Percentiles rank a stretch among this genome's conserved stretches.
phyloP scores from a whole-genome alignment of 345 rosid species.

The Salix brachista region DNA sequence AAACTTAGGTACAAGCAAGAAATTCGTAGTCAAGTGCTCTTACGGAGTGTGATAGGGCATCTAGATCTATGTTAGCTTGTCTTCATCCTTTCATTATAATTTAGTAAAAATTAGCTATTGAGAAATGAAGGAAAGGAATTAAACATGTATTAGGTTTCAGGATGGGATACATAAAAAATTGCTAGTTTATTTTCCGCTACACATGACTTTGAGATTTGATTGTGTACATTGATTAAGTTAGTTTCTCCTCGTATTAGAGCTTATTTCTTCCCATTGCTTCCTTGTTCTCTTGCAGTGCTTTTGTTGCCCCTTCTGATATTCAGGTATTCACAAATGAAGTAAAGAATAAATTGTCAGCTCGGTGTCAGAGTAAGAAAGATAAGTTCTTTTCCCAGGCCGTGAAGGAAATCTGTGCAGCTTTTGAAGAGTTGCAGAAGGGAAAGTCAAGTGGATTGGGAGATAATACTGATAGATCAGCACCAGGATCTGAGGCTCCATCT shows the following conservation, averaged over 20 bases:
- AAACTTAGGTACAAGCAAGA: not conserved
- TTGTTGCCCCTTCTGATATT: conserved; percentile 75
- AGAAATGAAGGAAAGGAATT: not conserved
- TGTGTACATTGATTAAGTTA: not conserved
- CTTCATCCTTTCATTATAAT: not conserved
- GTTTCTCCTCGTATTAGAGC: not conserved
- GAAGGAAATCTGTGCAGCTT: conserved; percentile 72
- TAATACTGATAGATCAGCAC: conserved; percentile 37
- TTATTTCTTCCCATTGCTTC: conserved; percentile 19
- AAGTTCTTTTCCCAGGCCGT: conserved; percentile 80
- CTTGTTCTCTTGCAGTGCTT: conserved; percentile 54
- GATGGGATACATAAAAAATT: not conserved
- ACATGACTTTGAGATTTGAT: not conserved
- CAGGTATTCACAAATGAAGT: conserved; percentile 74
- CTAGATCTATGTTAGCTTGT: not conserved
- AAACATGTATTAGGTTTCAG: not conserved
- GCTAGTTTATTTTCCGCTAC: not conserved
- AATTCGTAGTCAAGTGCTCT: not conserved
- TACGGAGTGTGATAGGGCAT: not conserved
- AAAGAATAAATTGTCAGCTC: conserved; percentile 54
- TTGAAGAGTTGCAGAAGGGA: conserved; percentile 57
- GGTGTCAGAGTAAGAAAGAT: conserved; percentile 66
- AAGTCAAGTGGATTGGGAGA: conserved; percentile 39
- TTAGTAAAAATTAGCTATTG: not conserved
- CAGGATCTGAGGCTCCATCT: conserved; percentile 37